Percentiles rank a stretch among this genome's conserved stretches.
Evolutionary conservation across 768 basidiomycete genomes (phyloP).

Genomic region (Boletus sp.): DNA sequence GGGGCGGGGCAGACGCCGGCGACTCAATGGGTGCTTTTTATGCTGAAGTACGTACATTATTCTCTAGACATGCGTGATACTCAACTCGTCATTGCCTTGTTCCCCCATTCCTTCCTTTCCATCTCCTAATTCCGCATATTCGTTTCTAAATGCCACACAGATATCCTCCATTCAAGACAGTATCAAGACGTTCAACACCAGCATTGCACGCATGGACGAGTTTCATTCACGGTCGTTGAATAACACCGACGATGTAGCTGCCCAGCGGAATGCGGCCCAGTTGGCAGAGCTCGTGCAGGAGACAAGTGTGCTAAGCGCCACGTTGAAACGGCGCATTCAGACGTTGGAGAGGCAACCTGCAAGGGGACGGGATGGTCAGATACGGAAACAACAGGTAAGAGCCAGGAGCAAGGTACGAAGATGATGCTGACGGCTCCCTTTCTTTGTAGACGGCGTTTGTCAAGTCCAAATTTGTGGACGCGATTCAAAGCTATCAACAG

Average conservation of each 20-base stretch:
- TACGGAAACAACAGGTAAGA: constrained; percentile 73
- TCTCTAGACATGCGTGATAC: neutral
- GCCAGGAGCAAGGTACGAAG: neutral
- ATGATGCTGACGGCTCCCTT: constrained; percentile 17
- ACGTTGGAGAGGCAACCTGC: constrained; percentile 64
- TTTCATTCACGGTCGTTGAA: constrained; percentile 73
- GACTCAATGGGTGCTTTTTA: constrained; percentile 72
- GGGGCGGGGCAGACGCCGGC: constrained; percentile 36
- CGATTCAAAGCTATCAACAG: constrained; percentile 79
- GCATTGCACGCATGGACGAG: constrained; percentile 65
- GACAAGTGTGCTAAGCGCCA: constrained; percentile 65
- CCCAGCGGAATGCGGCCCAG: constrained; percentile 56
- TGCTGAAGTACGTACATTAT: constrained; percentile 52
- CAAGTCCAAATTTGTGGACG: constrained; percentile 78
- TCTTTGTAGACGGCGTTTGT: constrained; percentile 52
- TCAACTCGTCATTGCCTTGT: neutral
- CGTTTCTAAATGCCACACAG: constrained; percentile 34
- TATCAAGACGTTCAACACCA: constrained; percentile 63
- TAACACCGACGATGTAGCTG: constrained; percentile 66
- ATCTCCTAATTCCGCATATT: neutral
- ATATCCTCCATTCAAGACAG: constrained; percentile 73
- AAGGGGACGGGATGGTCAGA: constrained; percentile 62
- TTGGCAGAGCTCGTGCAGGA: constrained; percentile 68
- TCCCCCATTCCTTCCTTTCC: neutral
- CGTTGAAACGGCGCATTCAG: constrained; percentile 71